Evolutionary conservation across 2,329 filamentous ascomycete genomes (phyloP).

Genomic region (Ophiostoma himal-ulmi): DNA sequence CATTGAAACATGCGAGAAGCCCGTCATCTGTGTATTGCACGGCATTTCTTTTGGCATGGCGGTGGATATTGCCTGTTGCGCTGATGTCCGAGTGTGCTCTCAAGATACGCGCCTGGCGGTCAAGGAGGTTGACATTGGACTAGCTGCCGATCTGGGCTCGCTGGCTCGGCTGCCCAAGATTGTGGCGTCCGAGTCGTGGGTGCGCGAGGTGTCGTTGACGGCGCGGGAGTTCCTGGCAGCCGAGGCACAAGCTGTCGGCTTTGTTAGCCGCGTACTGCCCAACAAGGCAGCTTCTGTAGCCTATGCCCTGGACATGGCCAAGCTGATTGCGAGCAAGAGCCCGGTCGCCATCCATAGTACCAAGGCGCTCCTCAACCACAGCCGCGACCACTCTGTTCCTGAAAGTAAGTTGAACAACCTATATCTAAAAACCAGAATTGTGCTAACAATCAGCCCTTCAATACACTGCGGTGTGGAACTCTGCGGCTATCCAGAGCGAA

Average conservation of each 20-base stretch:
- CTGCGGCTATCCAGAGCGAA: constrained; percentile 69
- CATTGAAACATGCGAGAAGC: constrained; percentile 85
- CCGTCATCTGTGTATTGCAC: constrained; percentile 76
- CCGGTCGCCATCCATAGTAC: constrained; percentile 83
- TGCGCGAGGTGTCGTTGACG: constrained; percentile 70
- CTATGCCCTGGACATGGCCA: constrained; percentile 58
- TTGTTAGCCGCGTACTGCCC: constrained; percentile 60
- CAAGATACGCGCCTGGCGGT: constrained; percentile 59
- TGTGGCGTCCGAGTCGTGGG: constrained; percentile 65
- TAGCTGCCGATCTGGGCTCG: constrained; percentile 75
- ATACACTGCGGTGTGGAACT: constrained; percentile 87
- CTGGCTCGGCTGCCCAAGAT: constrained; percentile 67
- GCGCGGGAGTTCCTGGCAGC: constrained; percentile 63
- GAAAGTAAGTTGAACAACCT: constrained; percentile 54
- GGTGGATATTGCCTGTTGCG: constrained; percentile 65
- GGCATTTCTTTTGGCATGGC: constrained; percentile 72
- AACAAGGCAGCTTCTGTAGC: constrained; percentile 58
- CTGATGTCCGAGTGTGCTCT: constrained; percentile 64
- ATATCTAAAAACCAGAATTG: background rate
- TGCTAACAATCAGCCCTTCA: constrained; percentile 50
- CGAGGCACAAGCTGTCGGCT: constrained; percentile 64
- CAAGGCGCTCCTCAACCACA: constrained; percentile 79
- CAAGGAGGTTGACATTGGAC: constrained; percentile 76
- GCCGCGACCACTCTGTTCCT: constrained; percentile 67
- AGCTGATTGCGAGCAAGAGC: constrained; percentile 68